phyloP scores from a whole-genome alignment of 2,329 filamentous ascomycete genomes.

The Hortaea werneckii region DNA sequence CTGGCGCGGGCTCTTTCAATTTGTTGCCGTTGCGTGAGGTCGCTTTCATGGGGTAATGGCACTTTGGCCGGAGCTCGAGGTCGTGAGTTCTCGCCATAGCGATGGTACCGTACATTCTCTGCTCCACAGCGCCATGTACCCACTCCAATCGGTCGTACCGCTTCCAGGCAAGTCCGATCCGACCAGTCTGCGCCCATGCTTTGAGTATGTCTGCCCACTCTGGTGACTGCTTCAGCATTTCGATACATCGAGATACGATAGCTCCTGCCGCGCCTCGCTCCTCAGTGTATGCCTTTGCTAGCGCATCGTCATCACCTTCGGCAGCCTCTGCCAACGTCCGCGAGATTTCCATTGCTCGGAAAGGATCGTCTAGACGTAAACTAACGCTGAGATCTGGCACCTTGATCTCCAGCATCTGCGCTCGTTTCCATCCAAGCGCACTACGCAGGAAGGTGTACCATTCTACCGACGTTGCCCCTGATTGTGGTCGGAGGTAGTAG shows the following conservation, averaged over 20 bases:
- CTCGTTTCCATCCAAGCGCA: constrained; percentile 48
- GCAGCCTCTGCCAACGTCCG: constrained; percentile 31
- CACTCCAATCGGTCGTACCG: constrained; percentile 60
- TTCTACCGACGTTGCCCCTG: constrained; percentile 52
- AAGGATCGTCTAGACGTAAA: constrained; percentile 50
- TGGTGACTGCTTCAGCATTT: constrained; percentile 44
- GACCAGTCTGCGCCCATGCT: constrained; percentile 47
- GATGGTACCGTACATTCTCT: constrained; percentile 59
- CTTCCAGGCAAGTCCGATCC: constrained; percentile 58
- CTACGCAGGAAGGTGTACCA: constrained; percentile 59
- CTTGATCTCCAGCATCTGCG: constrained; percentile 47
- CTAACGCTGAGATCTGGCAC: constrained; percentile 54
- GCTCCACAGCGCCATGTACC: constrained; percentile 55
- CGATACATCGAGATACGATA: constrained; percentile 49
- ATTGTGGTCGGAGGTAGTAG: constrained; percentile 52
- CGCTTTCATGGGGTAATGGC: constrained; percentile 50
- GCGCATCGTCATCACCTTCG: constrained; percentile 37
- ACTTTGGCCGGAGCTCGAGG: constrained; percentile 54
- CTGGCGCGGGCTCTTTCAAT: constrained; percentile 48
- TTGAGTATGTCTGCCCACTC: constrained; percentile 52
- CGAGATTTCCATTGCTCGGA: constrained; percentile 41
- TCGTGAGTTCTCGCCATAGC: constrained; percentile 58
- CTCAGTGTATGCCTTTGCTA: constrained; percentile 36
- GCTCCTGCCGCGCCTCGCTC: constrained; percentile 46
- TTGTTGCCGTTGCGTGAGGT: constrained; percentile 33